phyloP scores from a whole-genome alignment of 108 stramenopile genomes.

The Aurantiochytrium sp. region DNA sequence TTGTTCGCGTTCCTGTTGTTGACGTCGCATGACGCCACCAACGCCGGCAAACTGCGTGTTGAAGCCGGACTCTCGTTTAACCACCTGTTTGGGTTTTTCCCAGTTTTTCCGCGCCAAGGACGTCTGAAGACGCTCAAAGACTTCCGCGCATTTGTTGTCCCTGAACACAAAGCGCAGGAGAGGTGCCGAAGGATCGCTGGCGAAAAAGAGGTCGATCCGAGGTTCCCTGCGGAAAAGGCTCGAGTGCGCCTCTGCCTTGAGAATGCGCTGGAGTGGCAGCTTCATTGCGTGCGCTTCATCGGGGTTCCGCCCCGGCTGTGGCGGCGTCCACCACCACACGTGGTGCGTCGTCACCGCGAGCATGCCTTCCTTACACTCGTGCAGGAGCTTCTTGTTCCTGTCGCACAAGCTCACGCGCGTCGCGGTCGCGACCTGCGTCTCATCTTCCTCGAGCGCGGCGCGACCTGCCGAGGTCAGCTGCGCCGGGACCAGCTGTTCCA shows the following conservation, averaged over 20 bases:
- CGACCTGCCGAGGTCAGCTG: neutral
- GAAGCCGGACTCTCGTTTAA: neutral
- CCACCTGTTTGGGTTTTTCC: neutral
- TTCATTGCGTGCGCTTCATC: neutral
- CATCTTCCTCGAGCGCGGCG: neutral
- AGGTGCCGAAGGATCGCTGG: neutral
- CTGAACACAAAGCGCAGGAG: neutral
- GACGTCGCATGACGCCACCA: neutral
- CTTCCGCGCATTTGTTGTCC: neutral
- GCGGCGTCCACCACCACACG: neutral
- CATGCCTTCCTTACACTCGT: neutral
- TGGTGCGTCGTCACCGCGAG: conserved; percentile 5
- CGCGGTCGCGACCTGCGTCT: neutral
- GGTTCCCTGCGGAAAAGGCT: neutral
- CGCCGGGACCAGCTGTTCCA: neutral
- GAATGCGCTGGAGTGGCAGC: neutral
- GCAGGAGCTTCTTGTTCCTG: neutral
- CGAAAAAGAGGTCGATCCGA: neutral
- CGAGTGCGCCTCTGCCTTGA: neutral
- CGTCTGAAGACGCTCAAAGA: neutral
- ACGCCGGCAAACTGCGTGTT: neutral
- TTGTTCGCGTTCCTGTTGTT: conserved; percentile 1
- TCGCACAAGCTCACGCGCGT: neutral
- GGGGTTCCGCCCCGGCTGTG: neutral
- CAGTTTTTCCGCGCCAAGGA: neutral